Evolutionary conservation across 495 filamentous ascomycete species (phyloP).

Genomic region (Neurospora sp.): DNA sequence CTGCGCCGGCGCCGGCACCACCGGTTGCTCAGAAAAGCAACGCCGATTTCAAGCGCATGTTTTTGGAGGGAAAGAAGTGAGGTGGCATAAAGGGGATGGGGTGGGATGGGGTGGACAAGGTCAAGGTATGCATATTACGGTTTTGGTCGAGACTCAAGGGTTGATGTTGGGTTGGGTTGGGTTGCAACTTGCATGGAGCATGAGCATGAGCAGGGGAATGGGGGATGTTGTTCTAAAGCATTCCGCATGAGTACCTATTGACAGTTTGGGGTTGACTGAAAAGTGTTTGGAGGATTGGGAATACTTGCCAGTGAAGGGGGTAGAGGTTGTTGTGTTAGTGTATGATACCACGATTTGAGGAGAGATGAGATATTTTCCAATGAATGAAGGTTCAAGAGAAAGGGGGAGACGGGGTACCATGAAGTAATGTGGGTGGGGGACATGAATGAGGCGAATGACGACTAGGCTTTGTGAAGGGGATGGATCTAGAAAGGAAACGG

Average conservation of each 20-base stretch:
- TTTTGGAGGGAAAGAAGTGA: slow-evolving; percentile 26
- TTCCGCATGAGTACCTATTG: background rate
- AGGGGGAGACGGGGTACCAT: background rate
- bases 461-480: background rate
- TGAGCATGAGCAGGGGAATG: background rate
- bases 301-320: background rate
- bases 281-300: background rate
- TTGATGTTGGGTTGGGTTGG: background rate
- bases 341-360: background rate
- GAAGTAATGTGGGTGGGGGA: background rate
- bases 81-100: background rate
- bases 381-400: background rate
- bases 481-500: background rate
- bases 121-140: background rate
- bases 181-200: background rate
- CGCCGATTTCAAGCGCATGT: slow-evolving; percentile 78
- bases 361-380: background rate
- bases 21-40: slow-evolving; percentile 55
- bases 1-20: slow-evolving; percentile 13
- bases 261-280: background rate
- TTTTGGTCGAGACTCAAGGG: background rate
- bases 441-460: background rate
- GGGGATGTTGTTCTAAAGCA: background rate
- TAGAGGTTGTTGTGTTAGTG: background rate
- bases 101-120: background rate